These are phyloP conservation scores for Solanum sitiens DNA, from an alignment of 257 asterid genomes.

Conservation along the genomic window DNA sequence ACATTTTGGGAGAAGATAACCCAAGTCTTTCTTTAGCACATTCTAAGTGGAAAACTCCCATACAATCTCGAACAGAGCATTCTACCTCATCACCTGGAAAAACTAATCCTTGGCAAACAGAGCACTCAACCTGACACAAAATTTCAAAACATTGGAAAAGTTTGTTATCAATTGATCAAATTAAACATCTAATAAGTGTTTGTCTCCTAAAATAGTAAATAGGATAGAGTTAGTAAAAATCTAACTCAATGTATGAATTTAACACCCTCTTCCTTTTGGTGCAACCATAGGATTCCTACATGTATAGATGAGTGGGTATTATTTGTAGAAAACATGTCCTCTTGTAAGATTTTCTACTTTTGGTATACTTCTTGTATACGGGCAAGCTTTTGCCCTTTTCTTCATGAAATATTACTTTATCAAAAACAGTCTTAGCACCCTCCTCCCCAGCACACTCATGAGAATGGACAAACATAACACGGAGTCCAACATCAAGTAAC, in stretches of 20 bases:
- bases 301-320: background rate
- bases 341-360: background rate
- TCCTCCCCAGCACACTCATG: background rate
- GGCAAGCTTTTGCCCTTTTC: background rate
- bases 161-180: background rate
- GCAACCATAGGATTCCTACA: background rate
- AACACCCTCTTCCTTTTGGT: background rate
- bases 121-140: constrained; percentile 51
- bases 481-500: background rate
- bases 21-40: constrained; percentile 48
- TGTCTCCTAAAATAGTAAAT: background rate
- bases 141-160: background rate
- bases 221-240: background rate
- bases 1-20: constrained; percentile 45
- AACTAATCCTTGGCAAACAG: constrained; percentile 47
- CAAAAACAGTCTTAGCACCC: background rate
- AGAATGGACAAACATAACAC: background rate
- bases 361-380: background rate
- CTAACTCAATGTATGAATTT: background rate
- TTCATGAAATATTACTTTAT: background rate
- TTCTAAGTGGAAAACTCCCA: constrained; percentile 40
- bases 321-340: background rate
- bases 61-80: constrained; percentile 66
- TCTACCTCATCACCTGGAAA: constrained; percentile 35
- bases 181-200: background rate